A percentile compares a stretch with the other conserved stretches of the same genome.
These are phyloP conservation scores for Ascosphaera acerosa DNA, from an alignment of 2,329 filamentous ascomycete genomes.

Conservation along the genomic window DNA sequence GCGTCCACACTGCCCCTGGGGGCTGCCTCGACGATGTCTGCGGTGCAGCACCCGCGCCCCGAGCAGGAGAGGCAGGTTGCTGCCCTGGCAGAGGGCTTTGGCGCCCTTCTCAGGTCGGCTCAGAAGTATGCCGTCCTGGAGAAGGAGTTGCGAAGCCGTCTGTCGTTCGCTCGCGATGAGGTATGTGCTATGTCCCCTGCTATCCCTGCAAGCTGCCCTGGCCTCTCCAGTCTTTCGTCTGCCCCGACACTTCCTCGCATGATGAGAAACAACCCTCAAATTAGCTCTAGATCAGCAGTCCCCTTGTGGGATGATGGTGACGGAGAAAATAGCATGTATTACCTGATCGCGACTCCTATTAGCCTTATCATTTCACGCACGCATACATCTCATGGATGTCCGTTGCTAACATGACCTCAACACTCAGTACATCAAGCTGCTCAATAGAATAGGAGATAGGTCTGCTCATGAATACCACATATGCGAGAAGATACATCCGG, in stretches of 20 bases:
- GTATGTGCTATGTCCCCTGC: too few species aligned
- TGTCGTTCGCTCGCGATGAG: slow-evolving; percentile 17
- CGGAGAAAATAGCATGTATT: slow-evolving; percentile 31
- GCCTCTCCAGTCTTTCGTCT: slow-evolving; percentile 2
- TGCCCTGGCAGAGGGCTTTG: slow-evolving; percentile 16
- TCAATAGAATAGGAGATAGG: slow-evolving; percentile 1
- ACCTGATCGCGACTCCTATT: slow-evolving; percentile 21
- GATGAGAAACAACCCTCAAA: slow-evolving; percentile 24
- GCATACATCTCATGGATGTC: too few species aligned
- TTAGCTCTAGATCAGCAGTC: slow-evolving; percentile 77
- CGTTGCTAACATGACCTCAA: neutral
- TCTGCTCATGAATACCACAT: slow-evolving; percentile 11
- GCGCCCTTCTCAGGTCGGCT: slow-evolving; percentile 18
- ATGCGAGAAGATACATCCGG: slow-evolving; percentile 7
- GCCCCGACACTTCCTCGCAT: slow-evolving; percentile 13
- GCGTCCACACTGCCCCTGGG: too few species aligned
- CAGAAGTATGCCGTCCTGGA: slow-evolving; percentile 17
- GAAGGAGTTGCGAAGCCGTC: slow-evolving; percentile 14
- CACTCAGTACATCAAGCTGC: slow-evolving; percentile 1
- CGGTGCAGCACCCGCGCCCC: slow-evolving; percentile 24
- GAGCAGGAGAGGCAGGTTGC: slow-evolving; percentile 14
- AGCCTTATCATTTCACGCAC: too few species aligned
- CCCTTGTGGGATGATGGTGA: slow-evolving; percentile 32
- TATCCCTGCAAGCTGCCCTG: too few species aligned
- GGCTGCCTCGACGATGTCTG: too few species aligned